Conservation (phyloP, 495 filamentous ascomycete species). For the Podospora appendiculata region DNA sequence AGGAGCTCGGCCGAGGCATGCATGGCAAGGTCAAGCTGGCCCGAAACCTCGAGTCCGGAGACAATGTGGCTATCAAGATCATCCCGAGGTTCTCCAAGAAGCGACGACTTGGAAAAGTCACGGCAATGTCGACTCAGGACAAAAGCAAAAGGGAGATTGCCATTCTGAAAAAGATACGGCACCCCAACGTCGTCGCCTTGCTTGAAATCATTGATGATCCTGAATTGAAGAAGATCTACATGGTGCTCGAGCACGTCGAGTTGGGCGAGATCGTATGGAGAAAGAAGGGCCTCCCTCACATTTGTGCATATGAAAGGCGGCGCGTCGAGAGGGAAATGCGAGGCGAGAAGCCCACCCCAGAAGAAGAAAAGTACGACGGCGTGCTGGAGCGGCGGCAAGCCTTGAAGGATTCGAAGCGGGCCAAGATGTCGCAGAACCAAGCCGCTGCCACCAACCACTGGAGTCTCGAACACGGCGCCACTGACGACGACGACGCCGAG, state of each 20-base stretch:
- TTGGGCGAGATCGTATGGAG: conserved; percentile 92
- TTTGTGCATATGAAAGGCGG: conserved; percentile 72
- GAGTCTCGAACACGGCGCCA: conserved; percentile 75
- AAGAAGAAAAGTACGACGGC: conserved; percentile 55
- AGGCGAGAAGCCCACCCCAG: conserved; percentile 51
- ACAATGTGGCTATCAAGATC: conserved; percentile 95
- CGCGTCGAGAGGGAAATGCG: conserved; percentile 64
- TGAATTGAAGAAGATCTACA: conserved; percentile 92
- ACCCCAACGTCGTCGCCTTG: conserved; percentile 89
- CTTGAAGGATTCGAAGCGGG: conserved; percentile 49
- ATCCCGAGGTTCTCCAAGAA: conserved; percentile 92
- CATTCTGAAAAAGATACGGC: conserved; percentile 94
- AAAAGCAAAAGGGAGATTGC: conserved; percentile 97
- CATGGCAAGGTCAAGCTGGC: conserved; percentile 97
- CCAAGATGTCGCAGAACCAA: conserved; percentile 30
- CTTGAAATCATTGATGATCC: conserved; percentile 98
- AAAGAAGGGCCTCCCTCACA: conserved; percentile 69
- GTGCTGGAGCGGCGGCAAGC: conserved; percentile 49
- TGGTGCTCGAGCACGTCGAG: conserved; percentile 91
- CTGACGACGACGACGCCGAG: conserved; percentile 50
- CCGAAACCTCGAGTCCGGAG: conserved; percentile 63
- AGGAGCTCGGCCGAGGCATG: conserved; percentile 89
- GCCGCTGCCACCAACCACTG: conserved; percentile 50
- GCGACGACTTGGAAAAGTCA: conserved; percentile 72
- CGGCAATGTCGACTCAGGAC: conserved; percentile 59